Conservation (phyloP, 2,329 filamentous ascomycete species). For the Paracoccidioides brasiliensis region DNA sequence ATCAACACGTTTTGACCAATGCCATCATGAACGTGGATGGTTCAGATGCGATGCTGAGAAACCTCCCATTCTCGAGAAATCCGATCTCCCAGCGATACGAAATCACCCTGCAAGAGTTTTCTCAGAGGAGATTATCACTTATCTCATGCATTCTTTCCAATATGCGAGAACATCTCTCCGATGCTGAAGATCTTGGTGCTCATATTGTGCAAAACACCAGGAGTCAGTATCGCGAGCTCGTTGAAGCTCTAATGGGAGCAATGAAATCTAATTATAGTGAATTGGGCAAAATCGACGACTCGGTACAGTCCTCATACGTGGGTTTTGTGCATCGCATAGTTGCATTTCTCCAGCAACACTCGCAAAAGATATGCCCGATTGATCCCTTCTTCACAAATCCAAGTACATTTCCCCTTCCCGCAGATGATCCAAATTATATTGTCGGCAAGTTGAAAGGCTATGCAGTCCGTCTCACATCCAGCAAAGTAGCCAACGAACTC, state of each 20-base stretch:
- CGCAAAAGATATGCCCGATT: slow-evolving; percentile 41
- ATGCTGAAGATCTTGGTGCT: slow-evolving; percentile 20
- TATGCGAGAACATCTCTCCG: slow-evolving; percentile 41
- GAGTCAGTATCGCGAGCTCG: slow-evolving; percentile 37
- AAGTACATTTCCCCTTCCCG: slow-evolving; percentile 46
- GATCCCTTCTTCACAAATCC: slow-evolving; percentile 50
- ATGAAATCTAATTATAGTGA: slow-evolving; percentile 51
- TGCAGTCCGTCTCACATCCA: slow-evolving; percentile 38
- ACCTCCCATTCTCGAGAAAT: slow-evolving; percentile 43
- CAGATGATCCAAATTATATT: slow-evolving; percentile 48
- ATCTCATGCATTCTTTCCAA: slow-evolving; percentile 46
- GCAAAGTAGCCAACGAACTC: slow-evolving; percentile 41
- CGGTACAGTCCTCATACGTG: slow-evolving; percentile 42
- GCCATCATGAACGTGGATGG: slow-evolving; percentile 38
- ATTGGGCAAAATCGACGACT: slow-evolving; percentile 26
- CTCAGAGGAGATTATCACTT: slow-evolving; percentile 40
- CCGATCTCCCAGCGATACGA: slow-evolving; percentile 26
- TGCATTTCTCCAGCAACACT: slow-evolving; percentile 48
- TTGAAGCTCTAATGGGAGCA: slow-evolving; percentile 44
- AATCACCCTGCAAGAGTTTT: slow-evolving; percentile 41
- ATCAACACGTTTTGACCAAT: slow-evolving; percentile 45
- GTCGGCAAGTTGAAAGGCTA: slow-evolving; percentile 49
- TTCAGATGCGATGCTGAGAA: slow-evolving; percentile 38
- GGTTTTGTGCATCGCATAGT: slow-evolving; percentile 49
- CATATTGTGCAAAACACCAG: slow-evolving; percentile 24